These are phyloP conservation scores for Saccharomycopsis olivae DNA, from an alignment of 805 yeast genomes.

Conservation along the genomic window DNA sequence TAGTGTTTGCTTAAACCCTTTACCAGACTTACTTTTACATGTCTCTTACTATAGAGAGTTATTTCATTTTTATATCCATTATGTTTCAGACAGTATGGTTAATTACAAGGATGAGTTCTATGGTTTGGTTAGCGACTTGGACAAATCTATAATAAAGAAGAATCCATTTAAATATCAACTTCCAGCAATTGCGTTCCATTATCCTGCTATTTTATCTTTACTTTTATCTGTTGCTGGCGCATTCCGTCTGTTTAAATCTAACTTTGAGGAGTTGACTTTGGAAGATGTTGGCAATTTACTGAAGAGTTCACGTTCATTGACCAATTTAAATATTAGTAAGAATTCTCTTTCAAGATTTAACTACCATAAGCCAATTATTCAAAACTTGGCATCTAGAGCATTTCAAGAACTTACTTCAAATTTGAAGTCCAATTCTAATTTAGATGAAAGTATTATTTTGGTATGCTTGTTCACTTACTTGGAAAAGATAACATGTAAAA, in stretches of 20 bases:
- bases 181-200: conserved; percentile 11
- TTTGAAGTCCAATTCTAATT: neutral
- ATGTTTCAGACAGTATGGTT: conserved; percentile 5
- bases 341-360: conserved; percentile 3
- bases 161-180: conserved; percentile 15
- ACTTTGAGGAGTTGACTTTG: conserved; percentile 1
- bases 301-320: neutral
- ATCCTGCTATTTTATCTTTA: conserved; percentile 1
- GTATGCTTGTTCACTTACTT: conserved; percentile 8
- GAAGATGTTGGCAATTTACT: conserved; percentile 5
- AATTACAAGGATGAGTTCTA: conserved; percentile 10
- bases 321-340: conserved; percentile 3
- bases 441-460: neutral
- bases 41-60: conserved; percentile 52
- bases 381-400: conserved; percentile 6
- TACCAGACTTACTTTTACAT: conserved; percentile 50
- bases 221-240: conserved; percentile 11
- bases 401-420: conserved; percentile 3
- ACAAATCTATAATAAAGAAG: neutral
- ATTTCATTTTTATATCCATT: conserved; percentile 42
- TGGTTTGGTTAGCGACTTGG: neutral
- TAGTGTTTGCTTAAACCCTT: conserved; percentile 24
- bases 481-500: conserved; percentile 13
- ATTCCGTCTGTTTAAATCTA: conserved; percentile 5
- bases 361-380: conserved; percentile 10